These are phyloP conservation scores for Ceratobasidium sp. DNA, from an alignment of 1,284 basidiomycete species.

Conservation along the genomic window DNA sequence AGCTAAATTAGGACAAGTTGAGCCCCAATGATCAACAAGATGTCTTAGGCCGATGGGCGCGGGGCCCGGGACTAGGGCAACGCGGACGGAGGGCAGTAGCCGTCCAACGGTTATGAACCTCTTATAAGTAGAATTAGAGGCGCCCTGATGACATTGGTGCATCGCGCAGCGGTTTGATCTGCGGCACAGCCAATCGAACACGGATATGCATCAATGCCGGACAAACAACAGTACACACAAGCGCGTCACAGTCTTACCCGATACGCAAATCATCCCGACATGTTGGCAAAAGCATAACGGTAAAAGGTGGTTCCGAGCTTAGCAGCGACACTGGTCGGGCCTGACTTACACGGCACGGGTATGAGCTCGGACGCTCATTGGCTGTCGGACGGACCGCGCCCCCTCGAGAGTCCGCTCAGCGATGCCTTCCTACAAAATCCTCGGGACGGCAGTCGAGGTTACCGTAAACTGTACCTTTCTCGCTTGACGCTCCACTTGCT, in stretches of 20 bases:
- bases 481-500: background rate
- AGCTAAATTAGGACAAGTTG: background rate
- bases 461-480: background rate
- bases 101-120: slow-evolving; percentile 1
- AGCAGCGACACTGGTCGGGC: slow-evolving; percentile 9
- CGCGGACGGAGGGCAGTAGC: slow-evolving; percentile 16
- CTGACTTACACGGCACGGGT: slow-evolving; percentile 1
- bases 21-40: background rate
- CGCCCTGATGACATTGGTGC: slow-evolving; percentile 9
- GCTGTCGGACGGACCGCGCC: background rate
- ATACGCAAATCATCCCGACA: background rate
- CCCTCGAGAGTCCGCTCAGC: background rate
- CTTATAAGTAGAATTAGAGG: background rate
- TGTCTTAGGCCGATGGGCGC: background rate
- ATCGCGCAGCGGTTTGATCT: slow-evolving; percentile 6
- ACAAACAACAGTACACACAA: background rate
- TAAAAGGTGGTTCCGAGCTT: slow-evolving; percentile 17
- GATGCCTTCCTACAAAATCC: background rate
- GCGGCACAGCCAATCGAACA: slow-evolving; percentile 16
- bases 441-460: background rate
- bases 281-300: slow-evolving; percentile 8
- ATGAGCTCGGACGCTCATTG: slow-evolving; percentile 5
- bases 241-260: background rate
- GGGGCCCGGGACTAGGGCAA: background rate
- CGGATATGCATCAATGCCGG: slow-evolving; percentile 5